These are phyloP conservation scores for Microthlaspi erraticum DNA, from an alignment of 345 rosid species.

Conservation along the genomic window DNA sequence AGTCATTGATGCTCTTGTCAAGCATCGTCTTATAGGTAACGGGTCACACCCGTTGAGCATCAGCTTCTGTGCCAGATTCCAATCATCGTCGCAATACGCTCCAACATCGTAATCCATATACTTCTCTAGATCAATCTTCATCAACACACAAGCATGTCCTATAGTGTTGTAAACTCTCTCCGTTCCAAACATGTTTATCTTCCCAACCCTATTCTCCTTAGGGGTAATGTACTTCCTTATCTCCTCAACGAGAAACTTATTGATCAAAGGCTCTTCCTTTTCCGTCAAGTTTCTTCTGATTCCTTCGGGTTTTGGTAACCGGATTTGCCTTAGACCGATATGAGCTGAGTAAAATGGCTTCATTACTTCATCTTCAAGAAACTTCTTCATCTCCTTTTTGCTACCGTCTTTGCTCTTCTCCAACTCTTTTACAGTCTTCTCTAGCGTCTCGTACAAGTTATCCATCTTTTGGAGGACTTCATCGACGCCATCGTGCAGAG, in stretches of 20 bases:
- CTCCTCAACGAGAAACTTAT: conserved; percentile 70
- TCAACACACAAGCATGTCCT: conserved; percentile 78
- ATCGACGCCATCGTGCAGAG: conserved; percentile 52
- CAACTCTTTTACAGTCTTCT: conserved; percentile 60
- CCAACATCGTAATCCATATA: conserved; percentile 94
- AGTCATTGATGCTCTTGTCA: conserved; percentile 82
- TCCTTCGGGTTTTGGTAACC: conserved; percentile 61
- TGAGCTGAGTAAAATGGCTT: conserved; percentile 70
- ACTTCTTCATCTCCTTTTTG: conserved; percentile 58
- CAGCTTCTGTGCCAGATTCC: conserved; percentile 83
- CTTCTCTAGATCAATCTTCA: conserved; percentile 72
- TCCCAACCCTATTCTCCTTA: conserved; percentile 63
- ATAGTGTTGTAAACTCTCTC: conserved; percentile 69
- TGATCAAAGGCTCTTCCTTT: conserved; percentile 76
- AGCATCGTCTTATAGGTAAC: conserved; percentile 77
- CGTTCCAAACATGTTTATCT: conserved; percentile 72
- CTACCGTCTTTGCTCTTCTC: conserved; percentile 59
- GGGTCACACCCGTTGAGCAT: conserved; percentile 80
- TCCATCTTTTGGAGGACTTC: conserved; percentile 65
- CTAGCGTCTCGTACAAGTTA: conserved; percentile 67
- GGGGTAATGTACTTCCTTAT: conserved; percentile 78
- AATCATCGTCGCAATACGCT: conserved; percentile 80
- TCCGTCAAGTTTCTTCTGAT: conserved; percentile 48
- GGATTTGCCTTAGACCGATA: conserved; percentile 68
- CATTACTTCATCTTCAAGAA: conserved; percentile 74